phyloP scores from a whole-genome alignment of 2,329 filamentous ascomycete genomes.

The Fusarium temperatum region DNA sequence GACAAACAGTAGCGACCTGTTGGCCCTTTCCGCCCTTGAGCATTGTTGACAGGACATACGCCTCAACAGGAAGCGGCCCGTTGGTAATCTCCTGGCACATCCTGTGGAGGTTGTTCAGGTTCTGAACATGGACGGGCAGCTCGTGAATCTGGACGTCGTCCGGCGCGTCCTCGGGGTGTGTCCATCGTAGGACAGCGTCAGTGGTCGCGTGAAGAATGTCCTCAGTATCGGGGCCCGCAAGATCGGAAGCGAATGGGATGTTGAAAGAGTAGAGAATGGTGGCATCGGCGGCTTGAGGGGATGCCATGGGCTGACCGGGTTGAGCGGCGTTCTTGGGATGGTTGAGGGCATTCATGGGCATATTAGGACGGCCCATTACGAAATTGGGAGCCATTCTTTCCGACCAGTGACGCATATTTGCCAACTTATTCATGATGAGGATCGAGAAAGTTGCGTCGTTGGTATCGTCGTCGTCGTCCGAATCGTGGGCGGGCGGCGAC shows the following conservation, averaged over 20 bases:
- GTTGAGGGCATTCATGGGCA: slow-evolving; percentile 64
- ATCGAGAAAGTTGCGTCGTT: slow-evolving; percentile 28
- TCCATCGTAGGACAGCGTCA: slow-evolving; percentile 90
- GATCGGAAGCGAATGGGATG: slow-evolving; percentile 91
- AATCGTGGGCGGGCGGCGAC: slow-evolving; percentile 42
- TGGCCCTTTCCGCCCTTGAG: slow-evolving; percentile 75
- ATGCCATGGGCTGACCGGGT: slow-evolving; percentile 66
- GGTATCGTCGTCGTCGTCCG: slow-evolving; percentile 40
- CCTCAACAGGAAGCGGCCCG: slow-evolving; percentile 76
- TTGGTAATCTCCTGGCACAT: slow-evolving; percentile 85
- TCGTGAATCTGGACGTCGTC: slow-evolving; percentile 87
- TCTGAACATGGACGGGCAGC: slow-evolving; percentile 89
- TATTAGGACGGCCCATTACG: slow-evolving; percentile 69
- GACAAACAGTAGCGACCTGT: slow-evolving; percentile 86
- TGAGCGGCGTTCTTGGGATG: slow-evolving; percentile 65
- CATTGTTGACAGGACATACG: slow-evolving; percentile 83
- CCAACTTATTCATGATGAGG: slow-evolving; percentile 73
- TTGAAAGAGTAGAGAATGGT: slow-evolving; percentile 96
- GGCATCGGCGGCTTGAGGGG: slow-evolving; percentile 76
- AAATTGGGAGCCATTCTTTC: slow-evolving; percentile 75
- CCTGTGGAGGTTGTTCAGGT: slow-evolving; percentile 80
- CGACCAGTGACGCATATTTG: slow-evolving; percentile 77
- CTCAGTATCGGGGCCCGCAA: slow-evolving; percentile 90
- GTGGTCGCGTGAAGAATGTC: slow-evolving; percentile 93
- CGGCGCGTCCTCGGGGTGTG: slow-evolving; percentile 85